Evolutionary conservation across 805 yeast species (phyloP), one percentile per base, ranked within the genome.

Genomic region (Spathaspora gorwiae): DNA sequence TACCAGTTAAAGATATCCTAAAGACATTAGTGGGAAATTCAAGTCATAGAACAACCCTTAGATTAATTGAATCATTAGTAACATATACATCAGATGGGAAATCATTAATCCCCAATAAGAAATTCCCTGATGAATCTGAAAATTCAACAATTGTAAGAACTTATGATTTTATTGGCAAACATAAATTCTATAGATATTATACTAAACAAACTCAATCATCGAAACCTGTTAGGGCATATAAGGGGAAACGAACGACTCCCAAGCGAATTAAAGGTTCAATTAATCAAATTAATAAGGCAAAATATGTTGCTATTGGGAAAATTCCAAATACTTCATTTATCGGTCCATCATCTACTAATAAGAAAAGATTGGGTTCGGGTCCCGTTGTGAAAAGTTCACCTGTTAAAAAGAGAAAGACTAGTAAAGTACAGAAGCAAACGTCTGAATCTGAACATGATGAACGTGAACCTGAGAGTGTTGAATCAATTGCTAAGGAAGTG

Each of bases 91-190:
- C 59, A 35, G 72, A 70, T 43, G 53, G 57, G 12, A 54, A 59
- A 14, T 47, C 52, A 10, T 42, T 59, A n/a, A 59, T 61, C 39
- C 60, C 62, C 5, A 47, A 56, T 27, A 65, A 61, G 42, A 53
- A 50, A 13, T 58, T 57, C 39, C 46, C 50, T 5, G 71, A 66
- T 45, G 56, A 58, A 10, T 63, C 63, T 45, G 59, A 55, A n/a
- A 53, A 60, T 3, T 13, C 43, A 9, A 43, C 55, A 3, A 66
- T 88, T 10, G 73, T 84, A 0, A 73, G 85, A 49, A 81, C 83
- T 13, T 79, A 80, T 47, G 95, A 87, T 56, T 81, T 80, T 52
- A 81, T 80, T 47, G 95, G 95, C 0, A 81, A 89, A 51, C 72
- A 75, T 47, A 84, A 87, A 55, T 86, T 80, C 52, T 87, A 79